Percentiles rank a stretch among this genome's conserved stretches.
These are phyloP conservation scores for Clohesyomyces aquaticus DNA, from an alignment of 495 filamentous ascomycete genomes.

Conservation along the genomic window DNA sequence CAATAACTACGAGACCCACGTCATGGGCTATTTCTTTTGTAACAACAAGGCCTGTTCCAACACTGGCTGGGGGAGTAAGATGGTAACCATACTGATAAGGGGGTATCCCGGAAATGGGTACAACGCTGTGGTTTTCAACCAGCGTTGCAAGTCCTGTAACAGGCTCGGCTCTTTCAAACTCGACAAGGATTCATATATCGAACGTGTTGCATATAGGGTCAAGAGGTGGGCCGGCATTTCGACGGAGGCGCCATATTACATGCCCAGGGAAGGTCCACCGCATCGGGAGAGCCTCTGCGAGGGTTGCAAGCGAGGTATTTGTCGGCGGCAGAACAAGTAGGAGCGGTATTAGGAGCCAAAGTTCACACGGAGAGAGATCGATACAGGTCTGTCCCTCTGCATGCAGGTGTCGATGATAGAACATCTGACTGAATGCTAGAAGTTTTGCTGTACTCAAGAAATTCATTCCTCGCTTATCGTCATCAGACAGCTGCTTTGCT, in stretches of 20 bases:
- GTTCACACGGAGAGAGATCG: too few species aligned
- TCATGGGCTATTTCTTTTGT: conserved; percentile 23
- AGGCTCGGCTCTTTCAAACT: conserved; percentile 13
- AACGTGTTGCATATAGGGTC: conserved; percentile 27
- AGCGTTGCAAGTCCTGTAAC: conserved; percentile 20
- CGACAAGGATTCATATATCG: conserved; percentile 23
- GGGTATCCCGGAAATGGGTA: conserved; percentile 19
- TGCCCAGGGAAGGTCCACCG: conserved; percentile 3
- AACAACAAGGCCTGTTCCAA: conserved; percentile 15
- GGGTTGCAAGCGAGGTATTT: conserved; percentile 26
- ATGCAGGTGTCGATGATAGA: too few species aligned
- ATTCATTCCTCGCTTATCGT: too few species aligned
- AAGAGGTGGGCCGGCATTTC: conserved; percentile 23
- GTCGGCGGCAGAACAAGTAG: neutral
- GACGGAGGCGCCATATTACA: neutral
- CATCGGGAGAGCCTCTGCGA: conserved; percentile 24
- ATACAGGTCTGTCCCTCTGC: too few species aligned
- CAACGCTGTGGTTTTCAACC: conserved; percentile 27
- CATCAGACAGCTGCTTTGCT: too few species aligned
- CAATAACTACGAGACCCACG: conserved; percentile 16
- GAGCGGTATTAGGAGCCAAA: neutral
- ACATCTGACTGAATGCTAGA: too few species aligned
- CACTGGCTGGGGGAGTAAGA: conserved; percentile 14
- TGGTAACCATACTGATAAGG: conserved; percentile 25
- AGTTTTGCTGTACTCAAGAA: too few species aligned